Base-by-base conservation (phyloP, 2,329 filamentous ascomycete genomes). In the Pseudogymnoascus sp. region DNA sequence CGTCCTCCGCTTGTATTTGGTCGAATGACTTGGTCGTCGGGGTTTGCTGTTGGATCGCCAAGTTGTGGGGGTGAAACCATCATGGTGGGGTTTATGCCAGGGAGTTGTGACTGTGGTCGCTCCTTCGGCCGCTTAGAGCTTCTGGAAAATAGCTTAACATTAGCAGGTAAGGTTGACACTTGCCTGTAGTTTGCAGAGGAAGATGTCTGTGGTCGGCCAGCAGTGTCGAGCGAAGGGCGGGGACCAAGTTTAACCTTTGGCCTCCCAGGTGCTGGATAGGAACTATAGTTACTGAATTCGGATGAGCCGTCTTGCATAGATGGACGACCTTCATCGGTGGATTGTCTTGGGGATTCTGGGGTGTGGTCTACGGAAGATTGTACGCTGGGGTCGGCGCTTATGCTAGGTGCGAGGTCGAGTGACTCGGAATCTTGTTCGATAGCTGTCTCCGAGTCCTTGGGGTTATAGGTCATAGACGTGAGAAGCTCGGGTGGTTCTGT, bases 241-340 rank as follows among this genome's bases (percentile, higher is more conserved):
- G 94, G 93, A 1, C 87, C 94, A 43, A 96, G 82, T 74, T 95
- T 97, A 61, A 96, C 86, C 72, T 95, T 97, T 43, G 87, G 88
- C 69, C 89, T 91, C 67, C 77, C 76, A 66, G 79, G 79, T 18
- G 64, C 39, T 30, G 74, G 71, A 65, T 82, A 81, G 11, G 78
- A 75, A 22, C 75, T 72, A 62, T 78, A 78, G 65, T 73, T 76
- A 68, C 79, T 80, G 34, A 80, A 67, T 9, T 86, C 82, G 5
- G 77, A 74, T 47, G 79, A 77, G 22, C 76, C 72, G 11, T 81
- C 79, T 67, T 84, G 81, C 1, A 79, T 80, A 4, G 81, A 72
- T 58, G 66, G 65, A 37, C 70, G 67, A 57, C 65, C 61, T 62
- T 70, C 68, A 35, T 68, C 66, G 22, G 61, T 61, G 28, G 63